These are phyloP conservation scores for Thelonectria discophora DNA, from an alignment of 2,329 filamentous ascomycete species.

Conservation along the genomic window DNA sequence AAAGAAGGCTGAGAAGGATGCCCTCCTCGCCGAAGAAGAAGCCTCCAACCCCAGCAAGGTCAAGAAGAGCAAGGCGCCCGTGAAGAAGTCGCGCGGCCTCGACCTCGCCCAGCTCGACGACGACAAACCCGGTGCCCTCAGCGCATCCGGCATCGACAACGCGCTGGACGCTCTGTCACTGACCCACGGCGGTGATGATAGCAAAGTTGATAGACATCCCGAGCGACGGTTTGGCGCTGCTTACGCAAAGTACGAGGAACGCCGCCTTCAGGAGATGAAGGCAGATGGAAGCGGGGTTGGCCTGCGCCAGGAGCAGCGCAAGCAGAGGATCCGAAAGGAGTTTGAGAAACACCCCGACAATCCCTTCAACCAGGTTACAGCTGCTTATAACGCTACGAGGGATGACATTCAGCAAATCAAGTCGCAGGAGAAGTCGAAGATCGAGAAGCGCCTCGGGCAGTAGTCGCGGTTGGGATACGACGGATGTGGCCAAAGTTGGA, in stretches of 20 bases:
- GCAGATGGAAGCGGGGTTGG: slow-evolving; percentile 77
- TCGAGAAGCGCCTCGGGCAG: slow-evolving; percentile 72
- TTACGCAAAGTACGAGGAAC: slow-evolving; percentile 82
- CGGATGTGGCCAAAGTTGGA: not conserved
- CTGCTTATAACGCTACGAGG: slow-evolving; percentile 78
- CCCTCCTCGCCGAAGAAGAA: slow-evolving; percentile 84
- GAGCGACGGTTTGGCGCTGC: slow-evolving; percentile 89
- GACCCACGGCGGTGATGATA: slow-evolving; percentile 60
- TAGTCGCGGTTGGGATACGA: slow-evolving; percentile 25
- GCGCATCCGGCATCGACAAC: slow-evolving; percentile 90
- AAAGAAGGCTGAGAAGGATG: slow-evolving; percentile 93
- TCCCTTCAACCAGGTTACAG: slow-evolving; percentile 88
- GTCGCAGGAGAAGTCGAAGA: slow-evolving; percentile 74
- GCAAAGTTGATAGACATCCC: slow-evolving; percentile 87
- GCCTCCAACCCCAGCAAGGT: slow-evolving; percentile 65
- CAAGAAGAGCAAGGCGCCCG: slow-evolving; percentile 74
- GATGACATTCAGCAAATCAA: slow-evolving; percentile 77
- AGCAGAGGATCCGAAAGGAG: slow-evolving; percentile 86
- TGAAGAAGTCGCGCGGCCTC: slow-evolving; percentile 76
- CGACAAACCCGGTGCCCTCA: slow-evolving; percentile 70
- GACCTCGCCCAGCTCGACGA: slow-evolving; percentile 79
- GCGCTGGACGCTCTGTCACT: slow-evolving; percentile 87
- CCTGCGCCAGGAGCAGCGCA: slow-evolving; percentile 82
- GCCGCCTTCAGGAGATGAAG: slow-evolving; percentile 85
- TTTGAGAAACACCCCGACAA: slow-evolving; percentile 96